These are phyloP conservation scores for Cudoniella acicularis DNA, from an alignment of 495 filamentous ascomycete species.

Conservation along the genomic window DNA sequence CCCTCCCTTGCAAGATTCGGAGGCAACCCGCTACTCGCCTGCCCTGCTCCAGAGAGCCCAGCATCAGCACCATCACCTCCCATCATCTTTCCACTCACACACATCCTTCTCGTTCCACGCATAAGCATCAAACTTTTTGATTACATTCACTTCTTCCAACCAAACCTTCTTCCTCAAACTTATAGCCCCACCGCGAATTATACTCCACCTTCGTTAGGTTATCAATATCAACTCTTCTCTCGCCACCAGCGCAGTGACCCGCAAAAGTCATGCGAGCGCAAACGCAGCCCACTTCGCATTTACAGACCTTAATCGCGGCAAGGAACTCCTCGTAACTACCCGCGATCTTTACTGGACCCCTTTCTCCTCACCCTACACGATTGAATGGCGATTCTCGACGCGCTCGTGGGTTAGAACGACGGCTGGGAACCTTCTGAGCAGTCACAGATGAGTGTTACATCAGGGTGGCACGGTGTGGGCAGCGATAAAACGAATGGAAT, in stretches of 20 bases:
- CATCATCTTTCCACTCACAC: background rate
- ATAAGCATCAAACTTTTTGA: too few relatives aligned
- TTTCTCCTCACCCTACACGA: background rate
- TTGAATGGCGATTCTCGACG: slow-evolving; percentile 15
- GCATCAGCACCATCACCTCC: background rate
- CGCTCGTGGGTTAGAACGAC: slow-evolving; percentile 3
- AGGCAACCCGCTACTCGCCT: background rate
- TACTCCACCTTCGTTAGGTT: background rate
- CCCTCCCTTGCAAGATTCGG: too few relatives aligned
- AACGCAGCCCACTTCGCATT: slow-evolving; percentile 12
- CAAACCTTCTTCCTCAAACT: background rate
- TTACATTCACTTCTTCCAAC: background rate
- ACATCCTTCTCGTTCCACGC: background rate
- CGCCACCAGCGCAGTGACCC: slow-evolving; percentile 14
- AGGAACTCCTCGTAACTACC: slow-evolving; percentile 10
- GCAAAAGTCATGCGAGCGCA: slow-evolving; percentile 20
- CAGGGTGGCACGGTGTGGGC: slow-evolving; percentile 6
- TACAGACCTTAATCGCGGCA: slow-evolving; percentile 9
- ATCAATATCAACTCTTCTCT: background rate
- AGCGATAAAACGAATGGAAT: slow-evolving; percentile 29
- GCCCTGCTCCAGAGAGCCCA: background rate
- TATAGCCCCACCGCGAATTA: background rate
- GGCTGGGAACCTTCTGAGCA: background rate
- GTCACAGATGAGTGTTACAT: background rate
- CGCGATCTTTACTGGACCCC: background rate